These are phyloP conservation scores for Mallotus nudiflorus DNA, from an alignment of 345 rosid species.

Conservation along the genomic window DNA sequence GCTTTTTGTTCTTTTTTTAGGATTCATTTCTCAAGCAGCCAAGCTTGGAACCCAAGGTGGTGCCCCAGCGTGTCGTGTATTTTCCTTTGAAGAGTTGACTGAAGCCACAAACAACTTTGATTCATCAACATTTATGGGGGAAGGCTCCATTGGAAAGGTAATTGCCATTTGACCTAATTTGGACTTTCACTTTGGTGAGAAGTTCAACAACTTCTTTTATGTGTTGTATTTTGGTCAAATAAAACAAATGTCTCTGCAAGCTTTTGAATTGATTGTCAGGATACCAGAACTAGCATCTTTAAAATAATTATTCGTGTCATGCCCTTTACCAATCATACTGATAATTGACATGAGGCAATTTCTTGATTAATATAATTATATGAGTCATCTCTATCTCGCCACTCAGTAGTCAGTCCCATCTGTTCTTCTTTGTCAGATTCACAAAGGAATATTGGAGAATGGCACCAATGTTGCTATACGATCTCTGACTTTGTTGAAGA, in stretches of 20 bases:
- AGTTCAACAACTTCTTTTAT: not conserved
- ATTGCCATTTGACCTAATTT: not conserved
- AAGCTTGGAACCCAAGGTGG: slow-evolving; percentile 75
- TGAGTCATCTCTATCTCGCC: slow-evolving; percentile 4
- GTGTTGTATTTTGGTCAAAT: not conserved
- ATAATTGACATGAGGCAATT: not conserved
- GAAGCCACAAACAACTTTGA: slow-evolving; percentile 77
- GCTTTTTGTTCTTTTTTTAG: slow-evolving; percentile 39
- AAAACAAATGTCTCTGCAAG: not conserved
- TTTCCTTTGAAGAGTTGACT: slow-evolving; percentile 73
- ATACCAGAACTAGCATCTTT: not conserved
- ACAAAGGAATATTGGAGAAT: slow-evolving; percentile 77
- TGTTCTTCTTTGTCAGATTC: slow-evolving; percentile 55
- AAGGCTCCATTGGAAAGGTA: slow-evolving; percentile 92
- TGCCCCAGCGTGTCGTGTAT: slow-evolving; percentile 46
- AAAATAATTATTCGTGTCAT: not conserved
- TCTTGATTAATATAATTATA: slow-evolving; percentile 1
- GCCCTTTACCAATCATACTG: not conserved
- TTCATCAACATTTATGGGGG: slow-evolving; percentile 65
- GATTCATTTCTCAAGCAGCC: slow-evolving; percentile 74
- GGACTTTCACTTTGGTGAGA: not conserved
- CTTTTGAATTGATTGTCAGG: not conserved
- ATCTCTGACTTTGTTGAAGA: slow-evolving; percentile 56
- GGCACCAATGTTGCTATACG: slow-evolving; percentile 73
- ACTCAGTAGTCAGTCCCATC: slow-evolving; percentile 3